Percentiles rank a stretch among this genome's conserved stretches.
phyloP scores from a whole-genome alignment of 306 rosid species.

The Fragaria ananassa region DNA sequence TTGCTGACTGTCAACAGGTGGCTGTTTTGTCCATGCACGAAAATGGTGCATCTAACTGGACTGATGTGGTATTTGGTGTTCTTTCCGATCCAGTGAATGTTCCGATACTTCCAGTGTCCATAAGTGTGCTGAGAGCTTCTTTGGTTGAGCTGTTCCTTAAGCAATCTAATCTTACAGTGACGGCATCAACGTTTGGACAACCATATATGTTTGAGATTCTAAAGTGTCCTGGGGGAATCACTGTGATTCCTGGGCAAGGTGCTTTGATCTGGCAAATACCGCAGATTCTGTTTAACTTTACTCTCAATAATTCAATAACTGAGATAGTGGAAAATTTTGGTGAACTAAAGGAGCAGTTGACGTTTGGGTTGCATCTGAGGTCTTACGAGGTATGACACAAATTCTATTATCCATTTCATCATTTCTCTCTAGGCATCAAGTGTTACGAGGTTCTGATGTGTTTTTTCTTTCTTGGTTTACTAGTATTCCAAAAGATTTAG shows the following conservation, averaged over 20 bases:
- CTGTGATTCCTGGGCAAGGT: slow-evolving; percentile 65
- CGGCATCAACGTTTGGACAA: slow-evolving; percentile 64
- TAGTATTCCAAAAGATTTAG: not conserved
- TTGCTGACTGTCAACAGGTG: slow-evolving; percentile 50
- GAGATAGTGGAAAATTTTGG: slow-evolving; percentile 54
- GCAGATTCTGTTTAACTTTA: slow-evolving; percentile 73
- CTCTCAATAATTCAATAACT: slow-evolving; percentile 64
- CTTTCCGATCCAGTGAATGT: slow-evolving; percentile 61
- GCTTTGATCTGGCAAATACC: slow-evolving; percentile 65
- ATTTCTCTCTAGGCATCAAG: slow-evolving; percentile 10
- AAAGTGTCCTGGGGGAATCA: slow-evolving; percentile 71
- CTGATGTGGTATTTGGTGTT: slow-evolving; percentile 72
- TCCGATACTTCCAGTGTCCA: slow-evolving; percentile 61
- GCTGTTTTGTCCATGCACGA: slow-evolving; percentile 72
- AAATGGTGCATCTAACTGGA: slow-evolving; percentile 48
- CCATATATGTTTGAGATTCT: slow-evolving; percentile 65
- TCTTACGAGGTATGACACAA: slow-evolving; percentile 59
- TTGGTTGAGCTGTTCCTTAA: slow-evolving; percentile 66
- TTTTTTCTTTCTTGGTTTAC: not conserved
- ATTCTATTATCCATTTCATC: slow-evolving; percentile 13
- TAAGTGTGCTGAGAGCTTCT: slow-evolving; percentile 70
- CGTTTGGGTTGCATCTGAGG: slow-evolving; percentile 56
- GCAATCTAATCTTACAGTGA: slow-evolving; percentile 70
- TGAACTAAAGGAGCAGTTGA: slow-evolving; percentile 63
- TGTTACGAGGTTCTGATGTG: slow-evolving; percentile 14